Base-by-base conservation (phyloP, 2,329 filamentous ascomycete genomes). In the Colletotrichum kahawae region DNA sequence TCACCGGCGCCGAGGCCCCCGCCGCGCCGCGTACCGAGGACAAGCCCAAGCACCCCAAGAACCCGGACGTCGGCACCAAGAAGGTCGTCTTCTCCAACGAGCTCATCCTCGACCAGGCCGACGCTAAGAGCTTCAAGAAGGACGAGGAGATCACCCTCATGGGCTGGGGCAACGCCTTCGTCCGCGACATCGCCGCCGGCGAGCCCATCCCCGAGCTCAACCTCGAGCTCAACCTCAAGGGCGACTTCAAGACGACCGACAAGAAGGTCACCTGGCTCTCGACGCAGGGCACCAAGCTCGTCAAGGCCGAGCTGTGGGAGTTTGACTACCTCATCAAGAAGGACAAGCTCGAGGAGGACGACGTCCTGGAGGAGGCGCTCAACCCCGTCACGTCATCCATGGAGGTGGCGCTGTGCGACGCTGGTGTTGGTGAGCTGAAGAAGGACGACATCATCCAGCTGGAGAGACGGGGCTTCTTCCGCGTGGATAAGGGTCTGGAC, bases 191-290 rank as follows among this genome's bases (percentile, higher is more conserved):
- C 76, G 88, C 90, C 64, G 84, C 86, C 34, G 84, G 85, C 21
- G 88, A 88, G 67, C 87, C 91, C 63, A 92, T 98, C 80, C 93
- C 92, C 14, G 87, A 86, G 43, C 89, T 98, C 51, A 93, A 94
- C 73, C 88, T 97, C 69, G 95, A 98, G 85, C 91, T 98, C n/a
- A 93, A 98, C 84, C 91, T 98, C 65, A 92, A 94, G 80, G 96
- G 96, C 71, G 96, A 98, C 83, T 95, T 98, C 84, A 98, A 98
- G 89, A 93, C 95, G 82, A 98, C 96, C 0, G 93, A 95, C 81
- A 98, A 98, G 92, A 98, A 98, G 89, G 92, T 98, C 48, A 98
- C 96, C 1, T 98, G 96, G 96, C 88, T 98, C 63, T 93, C 95
- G 2, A 91, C 90, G 1, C 91, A 95, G 78, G 91, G 91, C 59